These are phyloP conservation scores for Botrytis paeoniae DNA, from an alignment of 2,329 filamentous ascomycete species.

Conservation along the genomic window DNA sequence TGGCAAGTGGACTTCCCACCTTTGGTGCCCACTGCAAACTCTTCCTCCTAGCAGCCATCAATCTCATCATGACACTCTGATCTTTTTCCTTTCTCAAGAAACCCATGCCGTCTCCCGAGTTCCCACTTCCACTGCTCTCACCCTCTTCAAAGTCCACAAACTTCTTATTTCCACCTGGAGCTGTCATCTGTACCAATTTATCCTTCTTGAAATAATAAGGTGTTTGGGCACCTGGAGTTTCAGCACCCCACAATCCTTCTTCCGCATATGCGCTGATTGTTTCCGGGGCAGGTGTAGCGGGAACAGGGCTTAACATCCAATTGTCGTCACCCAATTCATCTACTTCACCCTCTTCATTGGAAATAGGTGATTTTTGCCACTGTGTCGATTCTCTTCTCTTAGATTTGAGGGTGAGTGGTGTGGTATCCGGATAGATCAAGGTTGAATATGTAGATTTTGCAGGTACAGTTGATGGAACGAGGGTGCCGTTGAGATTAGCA, in stretches of 20 bases:
- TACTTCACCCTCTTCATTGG: slow-evolving; percentile 18
- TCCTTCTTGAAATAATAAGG: slow-evolving; percentile 37
- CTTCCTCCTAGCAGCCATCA: slow-evolving; percentile 72
- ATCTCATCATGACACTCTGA: slow-evolving; percentile 42
- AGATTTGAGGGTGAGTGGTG: slow-evolving; percentile 33
- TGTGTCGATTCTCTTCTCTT: slow-evolving; percentile 36
- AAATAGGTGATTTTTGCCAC: slow-evolving; percentile 37
- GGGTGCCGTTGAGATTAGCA: slow-evolving; percentile 64
- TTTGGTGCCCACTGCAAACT: slow-evolving; percentile 76
- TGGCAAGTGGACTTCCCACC: slow-evolving; percentile 67
- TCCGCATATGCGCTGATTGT: slow-evolving; percentile 35
- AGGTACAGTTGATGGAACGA: slow-evolving; percentile 45
- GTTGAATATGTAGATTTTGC: slow-evolving; percentile 34
- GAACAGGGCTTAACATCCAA: slow-evolving; percentile 34
- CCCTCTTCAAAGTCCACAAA: slow-evolving; percentile 28
- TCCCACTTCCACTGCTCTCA: slow-evolving; percentile 2
- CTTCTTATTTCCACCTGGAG: slow-evolving; percentile 23
- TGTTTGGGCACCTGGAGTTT: slow-evolving; percentile 34
- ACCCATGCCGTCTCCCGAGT: slow-evolving; percentile 23
- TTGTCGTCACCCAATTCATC: slow-evolving; percentile 29
- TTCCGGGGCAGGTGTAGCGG: slow-evolving; percentile 36
- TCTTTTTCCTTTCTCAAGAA: slow-evolving; percentile 52
- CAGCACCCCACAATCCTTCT: slow-evolving; percentile 32
- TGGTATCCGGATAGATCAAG: slow-evolving; percentile 35
- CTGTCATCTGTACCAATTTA: slow-evolving; percentile 36